Evolutionary conservation across 495 filamentous ascomycete genomes (phyloP).

Genomic region (Tetracladium marchalianum): DNA sequence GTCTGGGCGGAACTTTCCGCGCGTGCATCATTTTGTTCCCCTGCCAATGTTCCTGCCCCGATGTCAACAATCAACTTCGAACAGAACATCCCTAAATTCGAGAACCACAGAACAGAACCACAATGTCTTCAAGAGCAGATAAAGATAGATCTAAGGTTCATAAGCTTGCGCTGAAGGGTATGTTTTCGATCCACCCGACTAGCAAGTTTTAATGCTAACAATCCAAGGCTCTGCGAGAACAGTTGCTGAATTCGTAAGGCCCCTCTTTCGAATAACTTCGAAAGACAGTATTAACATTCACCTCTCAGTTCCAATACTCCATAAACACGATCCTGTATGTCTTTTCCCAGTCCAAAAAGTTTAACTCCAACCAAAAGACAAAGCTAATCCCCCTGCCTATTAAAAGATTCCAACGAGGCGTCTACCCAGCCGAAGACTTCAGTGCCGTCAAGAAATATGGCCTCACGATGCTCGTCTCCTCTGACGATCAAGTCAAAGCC

Average conservation of each 20-base stretch:
- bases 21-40: too few relatives aligned
- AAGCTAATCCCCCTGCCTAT: slow-evolving; percentile 24
- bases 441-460: slow-evolving; percentile 97
- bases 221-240: slow-evolving; percentile 57
- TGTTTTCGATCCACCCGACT: background rate
- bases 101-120: background rate
- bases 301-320: slow-evolving; percentile 69
- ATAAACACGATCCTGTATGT: slow-evolving; percentile 84
- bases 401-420: slow-evolving; percentile 71
- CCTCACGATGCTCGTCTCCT: slow-evolving; percentile 91
- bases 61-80: background rate
- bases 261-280: background rate
- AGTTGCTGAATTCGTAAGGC: slow-evolving; percentile 73
- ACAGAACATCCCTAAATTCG: background rate
- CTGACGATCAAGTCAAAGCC: slow-evolving; percentile 95
- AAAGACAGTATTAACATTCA: background rate
- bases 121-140: slow-evolving; percentile 25
- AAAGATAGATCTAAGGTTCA: slow-evolving; percentile 90
- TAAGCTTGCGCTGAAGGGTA: slow-evolving; percentile 87
- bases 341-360: background rate
- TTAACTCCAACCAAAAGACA: background rate
- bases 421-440: slow-evolving; percentile 97
- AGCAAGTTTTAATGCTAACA: background rate
- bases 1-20: too few relatives aligned
- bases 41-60: too few relatives aligned